Evolutionary conservation across 345 rosid genomes (phyloP).

Genomic region (Rhodamnia argentea): DNA sequence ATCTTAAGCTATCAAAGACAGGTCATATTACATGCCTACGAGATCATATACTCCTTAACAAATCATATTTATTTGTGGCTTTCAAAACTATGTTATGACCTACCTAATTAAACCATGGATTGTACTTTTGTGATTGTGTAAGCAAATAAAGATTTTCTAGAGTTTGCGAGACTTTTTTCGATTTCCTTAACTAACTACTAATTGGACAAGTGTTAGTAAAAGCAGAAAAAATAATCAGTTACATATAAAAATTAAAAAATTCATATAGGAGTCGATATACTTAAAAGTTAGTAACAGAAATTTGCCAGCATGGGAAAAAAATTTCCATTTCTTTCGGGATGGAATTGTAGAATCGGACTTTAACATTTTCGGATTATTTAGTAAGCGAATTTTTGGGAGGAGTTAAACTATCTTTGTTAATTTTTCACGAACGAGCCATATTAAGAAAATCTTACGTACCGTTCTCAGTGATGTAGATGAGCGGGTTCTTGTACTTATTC

Average conservation of each 20-base stretch:
- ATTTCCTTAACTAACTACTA: not conserved
- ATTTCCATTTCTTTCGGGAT: not conserved
- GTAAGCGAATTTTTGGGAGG: not conserved
- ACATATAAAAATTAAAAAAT: not conserved
- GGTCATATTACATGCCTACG: not conserved
- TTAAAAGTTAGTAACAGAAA: not conserved
- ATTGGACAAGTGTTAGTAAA: not conserved
- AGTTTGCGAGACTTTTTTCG: not conserved
- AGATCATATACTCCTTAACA: not conserved
- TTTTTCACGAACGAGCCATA: not conserved
- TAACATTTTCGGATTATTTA: too few relatives aligned
- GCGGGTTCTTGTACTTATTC: slow-evolving; percentile 20
- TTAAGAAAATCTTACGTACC: slow-evolving; percentile 2
- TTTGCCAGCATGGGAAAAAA: not conserved
- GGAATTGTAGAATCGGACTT: too few relatives aligned
- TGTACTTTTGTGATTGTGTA: not conserved
- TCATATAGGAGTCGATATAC: not conserved
- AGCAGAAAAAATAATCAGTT: not conserved
- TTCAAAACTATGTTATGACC: not conserved
- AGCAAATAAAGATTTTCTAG: not conserved
- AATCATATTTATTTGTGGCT: not conserved
- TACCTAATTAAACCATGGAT: not conserved
- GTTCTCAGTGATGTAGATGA: slow-evolving; percentile 35
- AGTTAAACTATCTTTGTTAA: not conserved
- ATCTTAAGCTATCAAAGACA: too few relatives aligned